Conservation (phyloP, 495 filamentous ascomycete genomes). For the Margaritispora aquatica region DNA sequence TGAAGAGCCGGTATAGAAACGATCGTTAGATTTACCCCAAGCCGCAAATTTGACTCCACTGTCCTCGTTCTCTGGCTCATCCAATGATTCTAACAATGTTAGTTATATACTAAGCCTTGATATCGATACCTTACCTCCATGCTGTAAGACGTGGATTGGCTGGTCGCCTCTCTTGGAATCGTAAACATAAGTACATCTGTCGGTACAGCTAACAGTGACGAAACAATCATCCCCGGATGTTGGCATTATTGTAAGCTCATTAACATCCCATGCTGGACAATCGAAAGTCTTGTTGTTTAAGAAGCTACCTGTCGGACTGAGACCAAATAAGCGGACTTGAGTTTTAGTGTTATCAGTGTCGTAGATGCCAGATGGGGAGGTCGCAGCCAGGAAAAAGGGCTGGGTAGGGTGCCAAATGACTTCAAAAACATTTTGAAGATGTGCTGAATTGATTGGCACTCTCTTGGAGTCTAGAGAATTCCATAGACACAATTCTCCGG, state of each 20-base stretch:
- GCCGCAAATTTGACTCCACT: conserved; percentile 74
- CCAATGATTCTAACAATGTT: neutral
- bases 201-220: conserved; percentile 77
- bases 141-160: conserved; percentile 60
- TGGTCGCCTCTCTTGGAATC: conserved; percentile 54
- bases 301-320: conserved; percentile 10
- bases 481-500: conserved; percentile 73
- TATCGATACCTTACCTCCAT: conserved; percentile 41
- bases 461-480: conserved; percentile 44
- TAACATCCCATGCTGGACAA: conserved; percentile 80
- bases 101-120: neutral
- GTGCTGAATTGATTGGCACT: conserved; percentile 39
- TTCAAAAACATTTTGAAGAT: conserved; percentile 72
- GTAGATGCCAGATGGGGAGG: conserved; percentile 38
- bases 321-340: conserved; percentile 40
- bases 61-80: conserved; percentile 54
- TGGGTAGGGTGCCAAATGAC: conserved; percentile 67
- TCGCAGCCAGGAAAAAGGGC: conserved; percentile 53
- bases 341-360: conserved; percentile 26
- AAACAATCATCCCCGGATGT: conserved; percentile 44
- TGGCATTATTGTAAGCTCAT: conserved; percentile 64
- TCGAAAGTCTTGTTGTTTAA: conserved; percentile 40
- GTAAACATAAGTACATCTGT: conserved; percentile 80
- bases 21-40: conserved; percentile 65
- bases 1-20: conserved; percentile 84